Evolutionary conservation across 2,329 filamentous ascomycete genomes (phyloP).

Genomic region (Sporothrix protearum): DNA sequence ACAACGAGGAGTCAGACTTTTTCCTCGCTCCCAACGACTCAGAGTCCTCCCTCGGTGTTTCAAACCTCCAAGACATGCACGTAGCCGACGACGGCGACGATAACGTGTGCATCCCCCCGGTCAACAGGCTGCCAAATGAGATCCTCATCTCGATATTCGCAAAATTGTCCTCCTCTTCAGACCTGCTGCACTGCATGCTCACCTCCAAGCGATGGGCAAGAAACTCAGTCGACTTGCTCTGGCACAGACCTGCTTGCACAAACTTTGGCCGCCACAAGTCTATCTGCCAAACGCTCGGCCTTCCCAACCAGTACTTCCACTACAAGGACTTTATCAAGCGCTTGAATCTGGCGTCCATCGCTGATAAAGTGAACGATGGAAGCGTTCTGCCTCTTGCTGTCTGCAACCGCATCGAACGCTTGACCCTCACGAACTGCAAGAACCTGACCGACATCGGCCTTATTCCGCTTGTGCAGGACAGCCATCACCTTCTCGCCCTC

Average conservation of each 20-base stretch:
- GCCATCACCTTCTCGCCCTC: slow-evolving; percentile 76
- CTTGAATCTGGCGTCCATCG: slow-evolving; percentile 80
- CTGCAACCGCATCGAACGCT: slow-evolving; percentile 86
- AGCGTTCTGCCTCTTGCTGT: slow-evolving; percentile 76
- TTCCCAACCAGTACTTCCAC: slow-evolving; percentile 73
- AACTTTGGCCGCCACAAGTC: slow-evolving; percentile 76
- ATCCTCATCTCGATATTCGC: slow-evolving; percentile 90
- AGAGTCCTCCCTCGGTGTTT: slow-evolving; percentile 81
- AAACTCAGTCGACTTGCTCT: slow-evolving; percentile 88
- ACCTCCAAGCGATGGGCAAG: slow-evolving; percentile 92
- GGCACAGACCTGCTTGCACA: slow-evolving; percentile 90
- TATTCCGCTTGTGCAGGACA: slow-evolving; percentile 72
- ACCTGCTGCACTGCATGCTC: slow-evolving; percentile 84
- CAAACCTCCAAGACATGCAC: slow-evolving; percentile 71
- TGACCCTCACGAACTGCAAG: slow-evolving; percentile 88
- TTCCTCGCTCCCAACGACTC: slow-evolving; percentile 88
- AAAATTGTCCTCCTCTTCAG: slow-evolving; percentile 69
- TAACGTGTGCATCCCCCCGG: slow-evolving; percentile 63
- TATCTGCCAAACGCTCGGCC: slow-evolving; percentile 74
- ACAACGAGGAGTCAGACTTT: slow-evolving; percentile 92
- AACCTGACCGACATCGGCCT: slow-evolving; percentile 81
- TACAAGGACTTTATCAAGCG: slow-evolving; percentile 90
- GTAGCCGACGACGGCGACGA: slow-evolving; percentile 52
- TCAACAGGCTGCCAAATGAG: slow-evolving; percentile 85
- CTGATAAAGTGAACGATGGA: slow-evolving; percentile 76